phyloP scores from a whole-genome alignment of 2,329 filamentous ascomycete species.

The Pyrenochaeta sp. region DNA sequence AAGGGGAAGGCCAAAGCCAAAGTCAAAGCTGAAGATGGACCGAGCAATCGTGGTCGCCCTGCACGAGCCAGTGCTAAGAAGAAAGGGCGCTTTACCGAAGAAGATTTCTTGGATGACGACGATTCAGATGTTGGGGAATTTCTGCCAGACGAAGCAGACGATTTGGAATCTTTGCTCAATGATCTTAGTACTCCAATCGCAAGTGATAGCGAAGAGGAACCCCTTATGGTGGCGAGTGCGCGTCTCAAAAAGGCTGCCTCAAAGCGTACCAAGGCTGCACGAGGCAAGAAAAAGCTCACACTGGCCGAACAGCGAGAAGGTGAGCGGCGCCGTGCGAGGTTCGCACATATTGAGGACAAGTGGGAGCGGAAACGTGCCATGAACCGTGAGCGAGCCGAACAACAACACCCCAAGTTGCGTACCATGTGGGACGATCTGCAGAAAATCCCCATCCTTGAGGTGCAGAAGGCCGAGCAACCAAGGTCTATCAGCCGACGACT shows the following conservation, averaged over 20 bases:
- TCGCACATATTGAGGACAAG: conserved; percentile 47
- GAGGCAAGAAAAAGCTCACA: conserved; percentile 40
- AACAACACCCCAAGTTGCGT: conserved; percentile 77
- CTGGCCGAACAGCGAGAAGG: conserved; percentile 30
- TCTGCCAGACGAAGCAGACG: conserved; percentile 34
- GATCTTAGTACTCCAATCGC: conserved; percentile 24
- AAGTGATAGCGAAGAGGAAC: conserved; percentile 40
- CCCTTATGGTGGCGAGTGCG: conserved; percentile 30
- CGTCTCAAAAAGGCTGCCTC: conserved; percentile 24
- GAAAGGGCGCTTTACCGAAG: conserved; percentile 18
- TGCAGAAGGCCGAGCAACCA: conserved; percentile 74
- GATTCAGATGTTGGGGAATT: conserved; percentile 42
- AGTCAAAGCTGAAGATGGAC: conserved; percentile 27
- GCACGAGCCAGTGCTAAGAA: conserved; percentile 30
- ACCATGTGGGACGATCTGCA: conserved; percentile 87
- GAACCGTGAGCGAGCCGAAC: conserved; percentile 72
- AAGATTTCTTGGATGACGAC: conserved; percentile 30
- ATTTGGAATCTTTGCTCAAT: conserved; percentile 29
- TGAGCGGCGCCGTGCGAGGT: conserved; percentile 29
- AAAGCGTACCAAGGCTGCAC: conserved; percentile 15
- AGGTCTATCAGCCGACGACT: conserved; percentile 79
- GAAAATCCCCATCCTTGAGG: conserved; percentile 71
- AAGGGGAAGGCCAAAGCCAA: conserved; percentile 38
- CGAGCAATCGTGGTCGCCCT: conserved; percentile 24
- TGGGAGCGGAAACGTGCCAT: conserved; percentile 59